These are phyloP conservation scores for Epichloe scottii DNA, from an alignment of 2,329 filamentous ascomycete genomes.

Conservation along the genomic window DNA sequence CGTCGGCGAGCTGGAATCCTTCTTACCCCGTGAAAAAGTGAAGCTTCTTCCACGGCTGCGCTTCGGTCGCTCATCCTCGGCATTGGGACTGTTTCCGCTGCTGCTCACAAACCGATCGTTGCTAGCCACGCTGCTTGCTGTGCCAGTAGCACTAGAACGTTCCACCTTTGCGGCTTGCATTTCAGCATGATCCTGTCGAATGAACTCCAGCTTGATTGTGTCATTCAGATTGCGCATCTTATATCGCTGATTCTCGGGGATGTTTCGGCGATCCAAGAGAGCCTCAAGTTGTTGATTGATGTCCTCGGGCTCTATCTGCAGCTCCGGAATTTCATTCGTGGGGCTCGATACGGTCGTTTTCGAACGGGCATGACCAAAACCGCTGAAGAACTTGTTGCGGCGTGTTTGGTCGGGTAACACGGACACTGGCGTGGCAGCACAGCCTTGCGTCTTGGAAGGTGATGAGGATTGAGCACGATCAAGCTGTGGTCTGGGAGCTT, in stretches of 20 bases:
- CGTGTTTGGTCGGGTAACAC: constrained; percentile 21
- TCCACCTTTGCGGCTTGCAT: constrained; percentile 39
- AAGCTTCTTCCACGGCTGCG: constrained; percentile 47
- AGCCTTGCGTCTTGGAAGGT: constrained; percentile 15
- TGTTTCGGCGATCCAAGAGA: constrained; percentile 74
- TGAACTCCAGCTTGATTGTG: constrained; percentile 90
- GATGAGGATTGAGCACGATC: constrained; percentile 10
- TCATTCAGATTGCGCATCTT: constrained; percentile 86
- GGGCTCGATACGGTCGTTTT: constrained; percentile 24
- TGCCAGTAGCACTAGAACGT: constrained; percentile 31
- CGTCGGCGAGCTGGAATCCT: constrained; percentile 52
- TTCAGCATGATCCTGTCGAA: constrained; percentile 74
- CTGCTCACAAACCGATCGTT: constrained; percentile 17
- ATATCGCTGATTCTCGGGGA: constrained; percentile 84
- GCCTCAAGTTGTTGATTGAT: constrained; percentile 47
- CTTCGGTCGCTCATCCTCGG: constrained; percentile 38
- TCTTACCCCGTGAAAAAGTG: constrained; percentile 54
- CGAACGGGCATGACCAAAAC: constrained; percentile 24
- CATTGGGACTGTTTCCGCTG: constrained; percentile 25
- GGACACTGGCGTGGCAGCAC: constrained; percentile 24
- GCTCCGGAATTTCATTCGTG: constrained; percentile 31
- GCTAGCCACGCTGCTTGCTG: constrained; percentile 25
- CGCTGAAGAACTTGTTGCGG: constrained; percentile 23
- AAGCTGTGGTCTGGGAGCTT: constrained; percentile 18
- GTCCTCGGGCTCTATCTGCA: constrained; percentile 37